A percentile compares a stretch with the other conserved stretches of the same genome.
Evolutionary conservation across 495 filamentous ascomycete genomes (phyloP).

Genomic region (Neurospora sp.): DNA sequence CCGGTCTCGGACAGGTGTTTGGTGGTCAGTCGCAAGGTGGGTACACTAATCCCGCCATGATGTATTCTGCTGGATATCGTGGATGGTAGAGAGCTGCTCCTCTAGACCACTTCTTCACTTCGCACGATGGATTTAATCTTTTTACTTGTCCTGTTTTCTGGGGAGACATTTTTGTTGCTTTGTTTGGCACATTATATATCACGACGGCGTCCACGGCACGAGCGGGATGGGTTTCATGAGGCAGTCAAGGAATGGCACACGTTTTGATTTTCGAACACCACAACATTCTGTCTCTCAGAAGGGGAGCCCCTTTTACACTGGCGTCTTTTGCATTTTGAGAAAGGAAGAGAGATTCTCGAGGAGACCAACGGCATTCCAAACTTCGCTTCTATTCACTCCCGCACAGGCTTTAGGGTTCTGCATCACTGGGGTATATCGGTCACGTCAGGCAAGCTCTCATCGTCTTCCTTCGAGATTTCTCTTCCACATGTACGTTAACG

Average conservation of each 20-base stretch:
- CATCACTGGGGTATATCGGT: conserved; percentile 29
- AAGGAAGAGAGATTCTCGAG: conserved; percentile 1
- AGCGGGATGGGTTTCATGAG: conserved; percentile 12
- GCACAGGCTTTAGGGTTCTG: conserved; percentile 6
- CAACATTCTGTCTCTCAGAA: conserved; percentile 9
- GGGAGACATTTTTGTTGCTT: conserved; percentile 18
- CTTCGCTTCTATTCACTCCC: conserved; percentile 2
- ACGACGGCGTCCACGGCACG: conserved; percentile 17
- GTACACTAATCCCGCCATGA: conserved; percentile 85
- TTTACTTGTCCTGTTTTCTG: conserved; percentile 9
- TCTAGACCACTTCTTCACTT: conserved; percentile 1
- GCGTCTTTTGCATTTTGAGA: conserved; percentile 25
- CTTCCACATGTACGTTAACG: conserved; percentile 69
- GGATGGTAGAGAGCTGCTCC: conserved; percentile 49
- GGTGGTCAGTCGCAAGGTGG: conserved; percentile 95
- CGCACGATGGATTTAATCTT: conserved; percentile 1
- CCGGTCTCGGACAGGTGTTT: conserved; percentile 80
- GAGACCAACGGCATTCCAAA: not conserved
- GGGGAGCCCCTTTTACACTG: conserved; percentile 12
- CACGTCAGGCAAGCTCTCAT: conserved; percentile 53
- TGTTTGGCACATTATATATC: conserved; percentile 24
- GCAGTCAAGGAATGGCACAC: conserved; percentile 9
- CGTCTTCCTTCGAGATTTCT: conserved; percentile 50
- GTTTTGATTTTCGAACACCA: conserved; percentile 13
- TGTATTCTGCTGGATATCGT: conserved; percentile 70